Evolutionary conservation across 2,329 filamentous ascomycete species (phyloP).

Genomic region (Claviceps pusilla): DNA sequence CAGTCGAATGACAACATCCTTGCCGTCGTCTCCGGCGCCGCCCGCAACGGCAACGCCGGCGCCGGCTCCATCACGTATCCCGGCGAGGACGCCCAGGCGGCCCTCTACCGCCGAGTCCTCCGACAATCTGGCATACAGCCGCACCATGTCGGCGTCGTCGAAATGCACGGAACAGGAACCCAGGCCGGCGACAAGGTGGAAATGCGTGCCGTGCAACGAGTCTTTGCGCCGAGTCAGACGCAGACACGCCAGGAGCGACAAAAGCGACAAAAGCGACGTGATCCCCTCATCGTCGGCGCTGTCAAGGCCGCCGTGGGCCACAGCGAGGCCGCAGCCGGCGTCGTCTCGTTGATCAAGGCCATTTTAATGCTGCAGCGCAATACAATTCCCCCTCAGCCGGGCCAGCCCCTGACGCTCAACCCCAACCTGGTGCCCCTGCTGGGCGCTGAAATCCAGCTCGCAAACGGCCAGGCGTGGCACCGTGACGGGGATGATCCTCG

Average conservation of each 20-base stretch:
- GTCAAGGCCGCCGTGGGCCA: neutral
- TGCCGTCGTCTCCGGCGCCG: slow-evolving; percentile 59
- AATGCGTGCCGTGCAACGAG: neutral
- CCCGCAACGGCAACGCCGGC: slow-evolving; percentile 70
- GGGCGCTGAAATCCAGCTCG: neutral
- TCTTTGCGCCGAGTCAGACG: neutral
- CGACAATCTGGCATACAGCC: slow-evolving; percentile 61
- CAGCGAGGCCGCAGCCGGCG: neutral
- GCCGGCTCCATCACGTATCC: slow-evolving; percentile 74
- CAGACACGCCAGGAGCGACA: neutral
- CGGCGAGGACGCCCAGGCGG: slow-evolving; percentile 49
- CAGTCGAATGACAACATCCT: slow-evolving; percentile 62
- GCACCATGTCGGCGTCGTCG: slow-evolving; percentile 55
- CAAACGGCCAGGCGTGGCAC: neutral
- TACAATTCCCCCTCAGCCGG: neutral
- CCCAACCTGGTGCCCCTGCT: neutral
- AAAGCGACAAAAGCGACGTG: neutral
- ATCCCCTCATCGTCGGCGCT: neutral
- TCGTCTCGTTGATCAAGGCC: neutral
- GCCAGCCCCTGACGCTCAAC: neutral
- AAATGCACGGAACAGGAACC: neutral
- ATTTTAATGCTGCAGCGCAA: neutral
- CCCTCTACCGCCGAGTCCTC: slow-evolving; percentile 50
- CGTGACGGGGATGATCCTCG: neutral
- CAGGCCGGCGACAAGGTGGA: neutral